phyloP scores from a whole-genome alignment of 73 alveolate species.

The Stentor coeruleus region DNA sequence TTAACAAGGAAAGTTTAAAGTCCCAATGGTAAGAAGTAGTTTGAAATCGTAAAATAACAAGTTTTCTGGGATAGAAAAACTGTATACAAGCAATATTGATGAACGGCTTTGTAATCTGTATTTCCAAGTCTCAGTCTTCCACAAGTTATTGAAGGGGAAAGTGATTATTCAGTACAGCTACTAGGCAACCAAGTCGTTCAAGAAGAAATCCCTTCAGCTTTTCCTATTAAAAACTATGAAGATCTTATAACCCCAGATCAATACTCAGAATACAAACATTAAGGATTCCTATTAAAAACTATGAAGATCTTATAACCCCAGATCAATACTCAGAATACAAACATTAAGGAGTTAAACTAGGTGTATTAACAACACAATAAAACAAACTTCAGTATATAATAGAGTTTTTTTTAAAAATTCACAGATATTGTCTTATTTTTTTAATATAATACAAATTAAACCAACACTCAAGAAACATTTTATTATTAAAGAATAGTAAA shows the following conservation, averaged over 20 bases:
- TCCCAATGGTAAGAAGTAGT: slow-evolving; percentile 28
- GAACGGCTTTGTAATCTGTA: slow-evolving; percentile 68
- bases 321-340: too few relatives aligned
- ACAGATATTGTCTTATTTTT: too few relatives aligned
- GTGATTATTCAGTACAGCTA: background rate
- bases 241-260: slow-evolving; percentile 14
- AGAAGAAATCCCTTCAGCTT: background rate
- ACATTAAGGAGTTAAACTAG: too few relatives aligned
- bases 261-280: background rate
- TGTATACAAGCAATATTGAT: slow-evolving; percentile 43
- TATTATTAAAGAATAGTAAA: too few relatives aligned
- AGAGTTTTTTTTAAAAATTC: too few relatives aligned
- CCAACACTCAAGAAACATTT: too few relatives aligned
- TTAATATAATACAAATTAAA: too few relatives aligned
- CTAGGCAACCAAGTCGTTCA: background rate
- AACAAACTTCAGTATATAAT: too few relatives aligned
- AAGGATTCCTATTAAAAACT: too few relatives aligned
- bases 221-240: background rate
- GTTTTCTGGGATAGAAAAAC: slow-evolving; percentile 38
- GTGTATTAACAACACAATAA: too few relatives aligned
- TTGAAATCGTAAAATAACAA: slow-evolving; percentile 18
- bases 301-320: too few relatives aligned
- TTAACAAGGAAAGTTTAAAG: slow-evolving; percentile 55
- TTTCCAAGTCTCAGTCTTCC: slow-evolving; percentile 31
- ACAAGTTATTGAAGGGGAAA: background rate